Conservation (phyloP, 1,284 basidiomycete species). For the Erythrobasidium hasegawianum region DNA sequence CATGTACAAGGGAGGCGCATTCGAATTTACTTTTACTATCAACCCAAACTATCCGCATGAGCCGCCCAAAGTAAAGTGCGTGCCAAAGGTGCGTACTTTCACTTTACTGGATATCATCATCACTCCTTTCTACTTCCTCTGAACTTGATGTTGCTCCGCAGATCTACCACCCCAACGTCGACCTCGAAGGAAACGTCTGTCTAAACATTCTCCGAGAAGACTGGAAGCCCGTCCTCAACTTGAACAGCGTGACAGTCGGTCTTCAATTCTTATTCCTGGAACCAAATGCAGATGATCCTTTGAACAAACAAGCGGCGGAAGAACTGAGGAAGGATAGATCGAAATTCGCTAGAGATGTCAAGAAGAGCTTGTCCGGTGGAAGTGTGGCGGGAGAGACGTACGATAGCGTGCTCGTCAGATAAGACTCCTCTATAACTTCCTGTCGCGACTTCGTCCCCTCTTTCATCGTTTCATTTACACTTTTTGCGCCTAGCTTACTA, state of each 20-base stretch:
- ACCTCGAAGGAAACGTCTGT: conserved; percentile 63
- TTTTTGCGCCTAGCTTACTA: no score
- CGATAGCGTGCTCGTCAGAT: conserved; percentile 59
- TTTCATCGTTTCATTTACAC: no score
- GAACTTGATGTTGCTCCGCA: conserved; percentile 47
- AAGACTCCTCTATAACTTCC: no score
- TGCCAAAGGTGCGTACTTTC: conserved; percentile 67
- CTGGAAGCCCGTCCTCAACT: conserved; percentile 98
- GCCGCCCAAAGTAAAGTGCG: conserved; percentile 97
- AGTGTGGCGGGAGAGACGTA: conserved; percentile 70
- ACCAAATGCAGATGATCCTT: conserved; percentile 95
- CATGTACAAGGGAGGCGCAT: conserved; percentile 94
- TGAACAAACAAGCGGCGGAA: conserved; percentile 98
- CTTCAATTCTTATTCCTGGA: conserved; percentile 97
- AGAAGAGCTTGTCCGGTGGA: conserved; percentile 73
- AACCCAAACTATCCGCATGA: conserved; percentile 99
- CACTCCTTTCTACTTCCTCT: not conserved
- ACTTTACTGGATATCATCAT: not conserved
- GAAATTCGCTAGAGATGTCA: conserved; percentile 75
- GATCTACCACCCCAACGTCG: conserved; percentile 99
- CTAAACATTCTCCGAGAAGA: conserved; percentile 95
- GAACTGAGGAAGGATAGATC: conserved; percentile 81
- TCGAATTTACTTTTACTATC: conserved; percentile 90
- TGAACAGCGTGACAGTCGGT: conserved; percentile 96
- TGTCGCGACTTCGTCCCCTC: no score